Evolutionary conservation across 2,329 filamentous ascomycete species (phyloP), one percentile per base, ranked within the genome.

Genomic region (Trichoderma aggressivum): DNA sequence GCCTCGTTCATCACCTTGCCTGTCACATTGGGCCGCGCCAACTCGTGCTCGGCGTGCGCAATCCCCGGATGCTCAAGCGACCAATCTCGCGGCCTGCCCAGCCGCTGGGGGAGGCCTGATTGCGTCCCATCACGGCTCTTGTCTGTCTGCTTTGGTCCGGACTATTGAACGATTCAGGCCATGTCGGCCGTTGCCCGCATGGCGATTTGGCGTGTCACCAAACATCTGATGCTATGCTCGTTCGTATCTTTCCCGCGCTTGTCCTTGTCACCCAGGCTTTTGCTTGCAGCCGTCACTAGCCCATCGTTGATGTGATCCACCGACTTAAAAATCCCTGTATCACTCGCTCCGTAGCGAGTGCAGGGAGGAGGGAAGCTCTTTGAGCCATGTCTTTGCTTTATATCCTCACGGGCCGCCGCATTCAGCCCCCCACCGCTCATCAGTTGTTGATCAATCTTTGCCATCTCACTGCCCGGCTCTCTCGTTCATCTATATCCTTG

Each of bases 31-130:
- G 55, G 61, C 65, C 72, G 71, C 73, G 66, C 73, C 71, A 67
- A 71, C 64, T 70, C 73, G 70, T 59, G 74, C 59, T 70, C 75
- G 73, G 73, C 58, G 60, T 65, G 59, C 53, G 34, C 56, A 72
- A 47, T 34, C 32, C 56, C 53, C 62, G 63, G 62, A 68, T 67
- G 63, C 55, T 10, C 63, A 71, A 56, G 59, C 83, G 83, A 81
- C 86, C 86, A 88, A 88, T 88, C 87, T 87, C 81, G 82, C 81
- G 80, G 78, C 81, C 85, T 82, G 65, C 36, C 64, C 65, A 69
- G 77, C 83, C 83, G 84, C 84, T 83, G 80, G 75, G 75, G 65
- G 28, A 36, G 39, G 7, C 39, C 39, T 43, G 39, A 43, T 43
- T 63, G 59, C 67, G 55, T 58, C 56, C 65, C 68, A 71, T 70